Conservation (phyloP, 441 rosid species). For the Geranium incanum region DNA sequence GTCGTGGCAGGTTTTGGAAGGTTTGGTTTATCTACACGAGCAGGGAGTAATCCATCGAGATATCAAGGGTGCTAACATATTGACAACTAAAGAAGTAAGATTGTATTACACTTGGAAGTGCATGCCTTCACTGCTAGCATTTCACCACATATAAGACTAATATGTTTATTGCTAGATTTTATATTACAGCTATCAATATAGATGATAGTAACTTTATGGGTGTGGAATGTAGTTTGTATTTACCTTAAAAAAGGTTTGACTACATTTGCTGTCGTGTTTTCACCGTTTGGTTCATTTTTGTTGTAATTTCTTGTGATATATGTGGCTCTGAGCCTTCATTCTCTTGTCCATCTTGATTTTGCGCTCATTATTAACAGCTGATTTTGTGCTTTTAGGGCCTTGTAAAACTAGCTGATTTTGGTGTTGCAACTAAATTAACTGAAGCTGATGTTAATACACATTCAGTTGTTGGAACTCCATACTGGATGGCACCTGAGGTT, state of each 20-base stretch:
- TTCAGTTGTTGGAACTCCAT: conserved; percentile 99
- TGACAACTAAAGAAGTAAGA: conserved; percentile 89
- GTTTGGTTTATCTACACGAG: conserved; percentile 93
- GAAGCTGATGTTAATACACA: conserved; percentile 99
- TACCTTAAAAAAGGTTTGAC: not conserved
- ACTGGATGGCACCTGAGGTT: conserved; percentile 99
- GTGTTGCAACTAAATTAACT: conserved; percentile 96
- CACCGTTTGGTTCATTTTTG: not conserved
- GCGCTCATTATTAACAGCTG: not conserved
- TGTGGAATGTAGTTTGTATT: not conserved
- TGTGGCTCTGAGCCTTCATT: not conserved
- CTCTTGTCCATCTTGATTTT: conserved; percentile 8
- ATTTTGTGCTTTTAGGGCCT: conserved; percentile 60
- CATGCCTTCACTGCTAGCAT: not conserved
- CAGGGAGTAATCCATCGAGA: conserved; percentile 99
- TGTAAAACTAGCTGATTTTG: conserved; percentile 99
- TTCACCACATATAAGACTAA: conserved; percentile 5
- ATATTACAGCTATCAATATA: conserved; percentile 1
- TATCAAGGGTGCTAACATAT: conserved; percentile 97
- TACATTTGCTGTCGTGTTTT: conserved; percentile 4
- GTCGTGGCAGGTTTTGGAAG: conserved; percentile 77
- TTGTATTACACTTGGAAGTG: not conserved
- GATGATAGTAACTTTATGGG: not conserved
- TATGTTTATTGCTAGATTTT: not conserved
- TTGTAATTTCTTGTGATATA: not conserved